Base-by-base conservation (phyloP, 2,329 filamentous ascomycete species). In the Camptophora hylomeconis region DNA sequence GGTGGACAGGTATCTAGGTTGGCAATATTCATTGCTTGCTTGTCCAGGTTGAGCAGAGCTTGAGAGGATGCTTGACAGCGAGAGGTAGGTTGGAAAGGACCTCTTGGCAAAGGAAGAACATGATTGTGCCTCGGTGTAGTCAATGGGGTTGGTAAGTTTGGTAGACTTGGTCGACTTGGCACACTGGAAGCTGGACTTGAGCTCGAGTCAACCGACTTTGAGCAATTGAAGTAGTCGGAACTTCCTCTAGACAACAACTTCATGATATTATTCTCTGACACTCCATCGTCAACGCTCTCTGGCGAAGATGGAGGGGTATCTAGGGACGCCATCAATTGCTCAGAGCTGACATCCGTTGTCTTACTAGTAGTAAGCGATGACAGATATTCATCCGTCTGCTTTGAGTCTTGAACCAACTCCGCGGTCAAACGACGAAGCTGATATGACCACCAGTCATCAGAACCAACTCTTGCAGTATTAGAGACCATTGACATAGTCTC, bases 121-220 rank as follows among this genome's bases (percentile, higher is more conserved):
- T 41, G 31, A 5, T 27, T 23, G 25, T 36, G 58, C 38, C 69
- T 66, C 20, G 72, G 71, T 24, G 72, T 75, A 55, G 74, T 56
- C 40, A 64, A 60, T 29, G 72, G 71, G n/a, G 72, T 76, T 10
- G 69, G 70, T 32, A 75, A 52, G 33, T 69, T 63, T 39, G 58
- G 59, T 44, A 24, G 24, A 26, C 22, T 28, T 17, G 20, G 22
- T 4, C 24, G 17, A 13, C 11, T 17, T 27, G 23, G 11, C 13
- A 23, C 7, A 10, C 7, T 7, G 7, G 20, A 26, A 26, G 14
- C 8, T 7, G 26, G 20, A 13, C 17, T 4, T 28, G 28, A 18
- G 21, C 33, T 11, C 36, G 36, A 26, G 36, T 39, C 31, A 28
- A 31, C 26, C 35, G 33, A 8, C 26, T 20, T 3, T 28, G 33